Percentiles rank a stretch among this genome's conserved stretches.
Evolutionary conservation across 306 rosid genomes (phyloP).

Genomic region (Cucumis cinereus): DNA sequence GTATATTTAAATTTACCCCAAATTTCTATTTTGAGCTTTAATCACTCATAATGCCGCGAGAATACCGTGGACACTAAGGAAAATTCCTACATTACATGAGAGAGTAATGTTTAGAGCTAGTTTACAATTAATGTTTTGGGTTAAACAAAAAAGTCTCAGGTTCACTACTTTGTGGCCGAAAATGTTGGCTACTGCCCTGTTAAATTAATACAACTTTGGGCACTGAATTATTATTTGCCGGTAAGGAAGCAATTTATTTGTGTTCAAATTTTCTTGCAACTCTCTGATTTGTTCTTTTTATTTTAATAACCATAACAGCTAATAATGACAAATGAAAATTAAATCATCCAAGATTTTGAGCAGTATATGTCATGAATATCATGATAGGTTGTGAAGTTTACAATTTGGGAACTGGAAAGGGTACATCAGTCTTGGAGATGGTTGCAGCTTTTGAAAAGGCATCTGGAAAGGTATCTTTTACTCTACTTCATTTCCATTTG

Average conservation of each 20-base stretch:
- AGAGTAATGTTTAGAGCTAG: background rate
- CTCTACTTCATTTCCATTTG: background rate
- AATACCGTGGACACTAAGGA: background rate
- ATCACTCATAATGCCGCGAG: background rate
- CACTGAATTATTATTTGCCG: background rate
- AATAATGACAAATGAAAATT: background rate
- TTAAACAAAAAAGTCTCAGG: background rate
- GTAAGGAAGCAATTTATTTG: background rate
- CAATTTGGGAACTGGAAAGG: constrained; percentile 96
- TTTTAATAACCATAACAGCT: background rate
- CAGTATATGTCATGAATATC: background rate
- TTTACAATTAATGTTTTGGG: background rate
- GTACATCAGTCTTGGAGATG: constrained; percentile 95
- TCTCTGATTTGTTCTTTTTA: background rate
- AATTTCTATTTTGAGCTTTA: background rate
- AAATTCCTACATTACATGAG: background rate
- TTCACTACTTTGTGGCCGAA: background rate
- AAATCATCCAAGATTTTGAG: background rate
- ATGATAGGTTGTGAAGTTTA: constrained; percentile 79
- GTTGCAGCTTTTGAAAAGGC: constrained; percentile 88
- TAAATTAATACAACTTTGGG: background rate
- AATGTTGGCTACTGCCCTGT: background rate
- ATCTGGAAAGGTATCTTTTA: constrained; percentile 56
- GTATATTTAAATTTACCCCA: background rate
- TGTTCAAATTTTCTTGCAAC: background rate